These are phyloP conservation scores for Talaromyces funiculosus DNA, from an alignment of 2,329 filamentous ascomycete species.

Conservation along the genomic window DNA sequence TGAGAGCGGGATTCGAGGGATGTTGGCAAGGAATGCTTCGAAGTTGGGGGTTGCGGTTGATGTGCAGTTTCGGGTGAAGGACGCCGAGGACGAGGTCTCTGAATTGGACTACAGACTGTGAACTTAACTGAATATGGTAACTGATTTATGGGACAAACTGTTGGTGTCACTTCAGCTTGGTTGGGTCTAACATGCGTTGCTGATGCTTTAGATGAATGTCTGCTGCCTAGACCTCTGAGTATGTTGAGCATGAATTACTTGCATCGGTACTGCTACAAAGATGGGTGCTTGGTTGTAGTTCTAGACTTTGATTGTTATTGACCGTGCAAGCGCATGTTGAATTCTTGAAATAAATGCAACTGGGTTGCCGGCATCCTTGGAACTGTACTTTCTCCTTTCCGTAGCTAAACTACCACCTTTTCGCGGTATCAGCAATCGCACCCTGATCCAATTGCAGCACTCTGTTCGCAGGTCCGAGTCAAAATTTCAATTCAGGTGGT, in stretches of 20 bases:
- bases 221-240: neutral
- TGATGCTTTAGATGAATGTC: neutral
- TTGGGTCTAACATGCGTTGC: neutral
- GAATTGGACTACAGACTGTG: too few relatives aligned
- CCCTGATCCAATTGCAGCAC: conserved; percentile 23
- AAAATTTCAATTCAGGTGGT: conserved; percentile 39
- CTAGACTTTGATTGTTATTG: neutral
- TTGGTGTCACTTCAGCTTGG: too few relatives aligned
- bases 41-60: neutral
- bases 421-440: neutral
- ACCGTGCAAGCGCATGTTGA: neutral
- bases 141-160: neutral
- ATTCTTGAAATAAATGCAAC: neutral
- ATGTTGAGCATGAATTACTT: too few relatives aligned
- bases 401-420: neutral
- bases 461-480: conserved; percentile 34
- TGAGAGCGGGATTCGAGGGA: neutral
- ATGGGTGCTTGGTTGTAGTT: neutral
- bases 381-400: neutral
- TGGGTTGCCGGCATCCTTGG: neutral
- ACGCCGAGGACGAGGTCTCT: too few relatives aligned
- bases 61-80: neutral
- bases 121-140: neutral
- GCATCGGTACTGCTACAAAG: neutral
- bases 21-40: neutral